Base-by-base conservation (phyloP, 352 stramenopile species). In the Albugo laibachii region DNA sequence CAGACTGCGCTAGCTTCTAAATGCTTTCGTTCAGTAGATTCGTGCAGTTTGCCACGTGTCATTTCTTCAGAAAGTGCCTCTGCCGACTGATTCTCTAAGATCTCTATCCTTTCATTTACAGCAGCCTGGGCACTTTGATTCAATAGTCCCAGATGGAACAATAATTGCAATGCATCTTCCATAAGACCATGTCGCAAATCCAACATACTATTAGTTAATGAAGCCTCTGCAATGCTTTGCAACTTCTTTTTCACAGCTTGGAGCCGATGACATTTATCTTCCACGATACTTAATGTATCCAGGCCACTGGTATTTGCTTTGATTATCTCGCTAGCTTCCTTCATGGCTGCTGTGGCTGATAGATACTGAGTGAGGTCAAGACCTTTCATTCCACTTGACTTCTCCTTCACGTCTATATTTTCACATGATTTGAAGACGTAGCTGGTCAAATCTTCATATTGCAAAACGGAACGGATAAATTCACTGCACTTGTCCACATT, bases 71-170 rank as follows among this genome's bases (percentile, higher is more conserved):
- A 31, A 3, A 31, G 24, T 63, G 20, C 35, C 53, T 12, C 42
- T 46, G 31, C 48, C 38, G 72, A 83, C 27, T 79, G 68, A 19
- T 66, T 64, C 50, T 92, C 78, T 0, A 92, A 60, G 19, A 83
- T 74, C 40, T 88, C 69, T 45, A 92, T 80, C 49, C 85, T 71
- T 13, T 82, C 76, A 56, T 88, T 88, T 15, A 92, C 73, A 2
- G 61, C 69, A 11, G 64, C 63, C 57, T 92, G 73, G 18, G 81
- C 76, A 21, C 61, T 80, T 15, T 79, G 58, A 5, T 59, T 61
- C 27, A 83, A 50, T 11, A 65, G 62, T 35, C 73, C 76, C 1
- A 88, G 56, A 41, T 83, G 85, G 24, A 78, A 86, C 10, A 92
- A 59, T 15, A 87, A 73, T 53, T 92, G 71, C 37, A 92, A 59